A percentile compares a stretch with the other conserved stretches of the same genome.
Conservation (phyloP, 768 basidiomycete genomes). For the Daedaleopsis sinensis region DNA sequence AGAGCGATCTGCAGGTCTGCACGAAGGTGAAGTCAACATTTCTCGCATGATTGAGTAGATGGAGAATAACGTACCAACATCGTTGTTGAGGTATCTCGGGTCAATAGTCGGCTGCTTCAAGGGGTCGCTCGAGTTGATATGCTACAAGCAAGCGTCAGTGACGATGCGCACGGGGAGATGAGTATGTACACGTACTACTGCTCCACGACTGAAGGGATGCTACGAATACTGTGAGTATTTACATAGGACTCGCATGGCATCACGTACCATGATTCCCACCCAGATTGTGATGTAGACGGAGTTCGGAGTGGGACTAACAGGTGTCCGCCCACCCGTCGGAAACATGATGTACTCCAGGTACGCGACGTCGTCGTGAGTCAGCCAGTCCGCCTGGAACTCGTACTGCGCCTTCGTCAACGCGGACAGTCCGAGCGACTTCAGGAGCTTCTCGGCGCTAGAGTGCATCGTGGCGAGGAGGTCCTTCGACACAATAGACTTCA, state of each 20-base stretch:
- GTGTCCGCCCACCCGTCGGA: constrained; percentile 2
- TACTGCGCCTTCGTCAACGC: constrained; percentile 1
- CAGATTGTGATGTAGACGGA: not conserved
- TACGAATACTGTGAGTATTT: not conserved
- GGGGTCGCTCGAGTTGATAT: constrained; percentile 4
- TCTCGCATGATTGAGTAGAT: not conserved
- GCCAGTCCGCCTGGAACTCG: constrained; percentile 1
- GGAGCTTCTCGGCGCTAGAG: not conserved
- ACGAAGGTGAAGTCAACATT: not conserved
- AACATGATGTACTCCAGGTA: constrained; percentile 4
- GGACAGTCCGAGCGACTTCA: not conserved
- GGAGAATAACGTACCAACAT: not conserved
- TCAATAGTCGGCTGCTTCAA: constrained; percentile 2
- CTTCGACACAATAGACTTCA: not conserved
- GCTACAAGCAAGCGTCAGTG: not conserved
- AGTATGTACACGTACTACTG: not conserved
- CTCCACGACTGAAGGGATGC: constrained; percentile 7
- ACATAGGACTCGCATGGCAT: not conserved
- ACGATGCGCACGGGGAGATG: not conserved
- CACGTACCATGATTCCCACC: constrained; percentile 1
- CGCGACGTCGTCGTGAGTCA: not conserved
- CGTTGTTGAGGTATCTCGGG: not conserved
- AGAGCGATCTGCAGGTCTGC: not conserved
- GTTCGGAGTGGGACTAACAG: not conserved
- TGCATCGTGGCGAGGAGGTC: not conserved